A percentile compares a stretch with the other conserved stretches of the same genome.
Conservation (phyloP, 1,284 basidiomycete genomes). For the Sanguinoderma infundibulare region DNA sequence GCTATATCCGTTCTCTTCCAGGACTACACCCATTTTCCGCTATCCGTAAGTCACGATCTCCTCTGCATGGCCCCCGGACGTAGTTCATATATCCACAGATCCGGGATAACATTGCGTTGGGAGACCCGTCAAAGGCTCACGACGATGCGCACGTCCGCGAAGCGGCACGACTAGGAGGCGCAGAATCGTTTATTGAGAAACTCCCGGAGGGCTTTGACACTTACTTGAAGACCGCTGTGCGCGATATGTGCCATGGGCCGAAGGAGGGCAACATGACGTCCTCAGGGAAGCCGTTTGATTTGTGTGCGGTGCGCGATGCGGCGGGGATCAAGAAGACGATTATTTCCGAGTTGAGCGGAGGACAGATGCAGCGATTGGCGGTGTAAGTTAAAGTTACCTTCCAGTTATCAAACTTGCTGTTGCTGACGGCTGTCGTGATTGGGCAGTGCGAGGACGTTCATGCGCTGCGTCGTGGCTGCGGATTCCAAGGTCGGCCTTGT, state of each 20-base stretch:
- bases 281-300: slow-evolving; percentile 65
- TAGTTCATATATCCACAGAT: no score
- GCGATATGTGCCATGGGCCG: slow-evolving; percentile 62
- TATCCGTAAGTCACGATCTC: slow-evolving; percentile 55
- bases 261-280: slow-evolving; percentile 65
- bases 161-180: slow-evolving; percentile 72
- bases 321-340: slow-evolving; percentile 42
- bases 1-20: slow-evolving; percentile 75
- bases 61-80: background rate
- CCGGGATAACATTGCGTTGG: slow-evolving; percentile 75
- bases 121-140: slow-evolving; percentile 58
- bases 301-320: slow-evolving; percentile 48
- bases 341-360: slow-evolving; percentile 59
- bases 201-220: slow-evolving; percentile 72
- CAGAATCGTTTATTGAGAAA: slow-evolving; percentile 61
- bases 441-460: background rate
- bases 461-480: background rate
- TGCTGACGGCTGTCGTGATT: background rate
- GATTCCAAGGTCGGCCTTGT: background rate
- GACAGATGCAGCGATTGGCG: slow-evolving; percentile 57
- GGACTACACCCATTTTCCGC: slow-evolving; percentile 77
- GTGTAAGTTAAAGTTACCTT: no score
- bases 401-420: no score
- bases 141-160: slow-evolving; percentile 54
- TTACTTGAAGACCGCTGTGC: slow-evolving; percentile 71